These are phyloP conservation scores for Brassica rapa DNA, from an alignment of 345 rosid species.

Conservation along the genomic window DNA sequence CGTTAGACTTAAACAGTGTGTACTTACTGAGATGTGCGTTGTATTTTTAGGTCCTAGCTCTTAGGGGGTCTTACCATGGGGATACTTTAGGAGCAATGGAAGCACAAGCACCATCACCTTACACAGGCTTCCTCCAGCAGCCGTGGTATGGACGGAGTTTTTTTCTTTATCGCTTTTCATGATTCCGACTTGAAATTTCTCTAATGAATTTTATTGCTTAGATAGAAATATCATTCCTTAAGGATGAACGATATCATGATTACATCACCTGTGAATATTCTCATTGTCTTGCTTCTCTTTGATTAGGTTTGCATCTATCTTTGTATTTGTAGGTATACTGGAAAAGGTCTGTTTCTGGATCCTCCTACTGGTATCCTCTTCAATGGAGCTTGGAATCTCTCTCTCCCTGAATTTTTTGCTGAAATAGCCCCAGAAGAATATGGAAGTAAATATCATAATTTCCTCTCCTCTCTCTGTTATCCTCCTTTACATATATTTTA, in stretches of 20 bases:
- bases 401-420: slow-evolving; percentile 59
- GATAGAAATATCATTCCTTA: not conserved
- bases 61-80: slow-evolving; percentile 92
- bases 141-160: slow-evolving; percentile 71
- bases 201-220: not conserved
- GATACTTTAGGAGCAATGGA: slow-evolving; percentile 99
- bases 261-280: too few relatives aligned
- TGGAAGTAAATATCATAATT: too few relatives aligned
- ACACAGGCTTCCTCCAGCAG: slow-evolving; percentile 90
- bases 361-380: slow-evolving; percentile 80
- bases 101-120: slow-evolving; percentile 94
- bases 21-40: not conserved
- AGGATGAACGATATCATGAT: too few relatives aligned
- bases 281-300: not conserved
- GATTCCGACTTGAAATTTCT: too few relatives aligned
- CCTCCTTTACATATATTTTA: not conserved
- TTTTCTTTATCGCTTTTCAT: not conserved
- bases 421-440: not conserved
- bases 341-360: slow-evolving; percentile 89
- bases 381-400: slow-evolving; percentile 63
- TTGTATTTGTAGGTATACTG: slow-evolving; percentile 65
- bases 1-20: not conserved
- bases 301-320: not conserved
- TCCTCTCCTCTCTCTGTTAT: not conserved
- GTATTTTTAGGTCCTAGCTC: slow-evolving; percentile 75